These are phyloP conservation scores for Houttuynia cordata DNA, from an alignment of 164 flowering plant genomes.

Conservation along the genomic window DNA sequence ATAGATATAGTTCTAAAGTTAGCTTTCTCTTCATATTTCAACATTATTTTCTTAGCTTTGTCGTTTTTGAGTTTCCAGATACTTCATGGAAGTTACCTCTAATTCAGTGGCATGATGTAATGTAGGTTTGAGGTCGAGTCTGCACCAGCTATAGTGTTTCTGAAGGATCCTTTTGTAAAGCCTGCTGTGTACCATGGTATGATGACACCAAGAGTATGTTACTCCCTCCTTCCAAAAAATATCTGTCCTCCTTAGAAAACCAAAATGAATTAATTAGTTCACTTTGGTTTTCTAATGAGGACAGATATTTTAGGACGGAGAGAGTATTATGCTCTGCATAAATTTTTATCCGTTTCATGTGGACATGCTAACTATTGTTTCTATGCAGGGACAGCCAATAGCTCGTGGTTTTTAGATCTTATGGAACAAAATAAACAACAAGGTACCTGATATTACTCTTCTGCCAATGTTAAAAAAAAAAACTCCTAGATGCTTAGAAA, in stretches of 20 bases:
- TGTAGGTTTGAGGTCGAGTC: slow-evolving; percentile 83
- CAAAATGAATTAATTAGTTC: no score
- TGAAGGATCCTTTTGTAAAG: slow-evolving; percentile 80
- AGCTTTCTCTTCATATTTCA: neutral
- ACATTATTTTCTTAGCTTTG: neutral
- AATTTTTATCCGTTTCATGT: neutral
- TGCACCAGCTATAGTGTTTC: slow-evolving; percentile 83
- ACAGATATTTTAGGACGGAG: no score
- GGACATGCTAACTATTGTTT: neutral
- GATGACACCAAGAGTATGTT: slow-evolving; percentile 2
- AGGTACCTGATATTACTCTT: neutral
- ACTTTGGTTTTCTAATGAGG: no score
- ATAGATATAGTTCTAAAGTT: no score
- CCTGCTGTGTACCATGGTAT: slow-evolving; percentile 76
- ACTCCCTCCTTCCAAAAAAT: no score
- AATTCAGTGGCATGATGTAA: neutral
- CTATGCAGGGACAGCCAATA: neutral
- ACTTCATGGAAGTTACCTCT: neutral
- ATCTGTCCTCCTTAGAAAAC: no score
- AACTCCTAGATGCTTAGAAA: no score
- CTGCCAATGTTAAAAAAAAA: neutral
- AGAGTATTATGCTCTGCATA: no score
- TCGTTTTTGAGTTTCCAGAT: neutral
- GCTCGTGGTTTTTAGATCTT: neutral
- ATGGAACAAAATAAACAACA: neutral